These are phyloP conservation scores for Cucumis melo DNA, from an alignment of 306 rosid genomes.

Conservation along the genomic window DNA sequence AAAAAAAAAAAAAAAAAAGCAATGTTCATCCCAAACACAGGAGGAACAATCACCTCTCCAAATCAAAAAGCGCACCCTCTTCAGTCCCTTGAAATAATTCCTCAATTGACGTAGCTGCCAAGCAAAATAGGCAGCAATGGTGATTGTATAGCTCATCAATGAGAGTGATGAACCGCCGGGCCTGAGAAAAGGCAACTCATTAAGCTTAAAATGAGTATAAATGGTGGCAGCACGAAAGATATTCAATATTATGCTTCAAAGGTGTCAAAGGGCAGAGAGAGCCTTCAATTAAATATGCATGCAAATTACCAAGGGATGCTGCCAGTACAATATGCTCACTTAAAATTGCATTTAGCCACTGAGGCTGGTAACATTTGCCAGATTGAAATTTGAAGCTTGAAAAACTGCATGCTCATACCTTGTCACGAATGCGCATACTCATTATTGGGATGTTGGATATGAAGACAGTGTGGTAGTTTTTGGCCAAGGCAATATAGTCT, in stretches of 20 bases:
- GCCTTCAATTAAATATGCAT: not conserved
- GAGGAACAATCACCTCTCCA: constrained; percentile 56
- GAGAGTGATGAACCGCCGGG: constrained; percentile 84
- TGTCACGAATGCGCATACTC: constrained; percentile 93
- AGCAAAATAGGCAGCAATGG: constrained; percentile 67
- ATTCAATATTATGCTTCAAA: not conserved
- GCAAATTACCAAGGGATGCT: not conserved
- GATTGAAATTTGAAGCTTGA: not conserved
- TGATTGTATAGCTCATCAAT: constrained; percentile 90
- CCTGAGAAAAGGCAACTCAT: constrained; percentile 30
- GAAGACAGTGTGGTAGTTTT: constrained; percentile 80
- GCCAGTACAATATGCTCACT: not conserved
- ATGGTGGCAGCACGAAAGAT: not conserved
- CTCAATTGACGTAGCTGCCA: constrained; percentile 77
- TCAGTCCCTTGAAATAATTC: constrained; percentile 91
- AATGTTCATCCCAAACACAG: constrained; percentile 5
- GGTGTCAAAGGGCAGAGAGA: not conserved
- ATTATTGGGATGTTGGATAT: constrained; percentile 71
- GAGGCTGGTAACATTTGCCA: not conserved
- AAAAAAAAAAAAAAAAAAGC: too few relatives aligned
- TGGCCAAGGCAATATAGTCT: constrained; percentile 93
- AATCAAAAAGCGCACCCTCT: constrained; percentile 85
- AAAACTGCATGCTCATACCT: constrained; percentile 31
- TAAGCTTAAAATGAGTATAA: not conserved
- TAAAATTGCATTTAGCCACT: not conserved